Evolutionary conservation across 106 monocot genomes (phyloP).

Genomic region (Platanthera guangdongensis): DNA sequence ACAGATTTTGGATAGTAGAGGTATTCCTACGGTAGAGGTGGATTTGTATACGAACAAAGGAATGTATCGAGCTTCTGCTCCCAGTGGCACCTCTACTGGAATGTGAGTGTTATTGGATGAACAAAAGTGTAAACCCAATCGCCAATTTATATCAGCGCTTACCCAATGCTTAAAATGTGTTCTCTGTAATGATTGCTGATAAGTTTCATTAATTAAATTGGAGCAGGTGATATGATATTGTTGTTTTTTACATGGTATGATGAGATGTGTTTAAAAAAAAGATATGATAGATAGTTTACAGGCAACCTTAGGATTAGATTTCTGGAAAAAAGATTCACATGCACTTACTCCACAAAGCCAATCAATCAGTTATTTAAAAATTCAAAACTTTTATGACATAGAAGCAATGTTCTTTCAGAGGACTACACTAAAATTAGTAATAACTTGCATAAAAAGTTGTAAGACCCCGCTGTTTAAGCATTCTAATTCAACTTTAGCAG

Average conservation of each 20-base stretch:
- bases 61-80: slow-evolving; percentile 67
- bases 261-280: neutral
- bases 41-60: slow-evolving; percentile 94
- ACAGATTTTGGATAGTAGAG: slow-evolving; percentile 87
- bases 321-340: neutral
- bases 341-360: neutral
- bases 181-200: neutral
- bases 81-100: slow-evolving; percentile 49
- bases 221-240: neutral
- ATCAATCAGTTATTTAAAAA: neutral
- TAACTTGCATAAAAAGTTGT: neutral
- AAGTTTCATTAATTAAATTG: neutral
- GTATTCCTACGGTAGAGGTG: slow-evolving; percentile 86
- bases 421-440: neutral
- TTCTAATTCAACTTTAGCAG: neutral
- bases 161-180: neutral
- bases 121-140: neutral
- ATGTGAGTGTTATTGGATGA: slow-evolving; percentile 29
- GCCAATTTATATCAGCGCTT: neutral
- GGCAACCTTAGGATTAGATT: neutral
- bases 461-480: neutral
- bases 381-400: neutral
- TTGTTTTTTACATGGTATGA: neutral
- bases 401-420: neutral
- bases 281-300: neutral